Evolutionary conservation across 495 filamentous ascomycete species (phyloP).

Genomic region (Sporormia fimetaria): DNA sequence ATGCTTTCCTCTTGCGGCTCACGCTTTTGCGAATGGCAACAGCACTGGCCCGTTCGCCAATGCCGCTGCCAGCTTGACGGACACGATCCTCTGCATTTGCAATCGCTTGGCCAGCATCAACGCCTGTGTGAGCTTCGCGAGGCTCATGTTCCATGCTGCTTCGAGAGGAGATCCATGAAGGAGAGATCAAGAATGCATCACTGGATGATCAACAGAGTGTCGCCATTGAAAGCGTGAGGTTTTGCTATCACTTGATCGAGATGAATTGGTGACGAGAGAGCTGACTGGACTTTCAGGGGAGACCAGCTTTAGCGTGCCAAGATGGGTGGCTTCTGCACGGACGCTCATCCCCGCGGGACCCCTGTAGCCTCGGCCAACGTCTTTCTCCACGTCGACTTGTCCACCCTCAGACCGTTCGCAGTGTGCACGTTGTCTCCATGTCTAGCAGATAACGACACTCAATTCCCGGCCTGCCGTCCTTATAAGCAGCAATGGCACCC

Average conservation of each 20-base stretch:
- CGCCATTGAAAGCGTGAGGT: too few species aligned
- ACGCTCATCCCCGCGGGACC: too few species aligned
- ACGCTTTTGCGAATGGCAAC: slow-evolving; percentile 43
- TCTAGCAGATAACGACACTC: slow-evolving; percentile 4
- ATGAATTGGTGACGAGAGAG: too few species aligned
- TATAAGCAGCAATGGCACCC: slow-evolving; percentile 43
- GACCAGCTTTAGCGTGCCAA: too few species aligned
- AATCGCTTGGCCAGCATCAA: not conserved
- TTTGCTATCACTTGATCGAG: too few species aligned
- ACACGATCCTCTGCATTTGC: not conserved
- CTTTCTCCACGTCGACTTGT: too few species aligned
- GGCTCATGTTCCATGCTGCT: slow-evolving; percentile 28
- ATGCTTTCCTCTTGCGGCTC: slow-evolving; percentile 55
- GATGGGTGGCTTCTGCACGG: too few species aligned
- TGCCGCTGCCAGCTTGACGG: slow-evolving; percentile 13
- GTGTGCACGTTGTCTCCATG: not conserved
- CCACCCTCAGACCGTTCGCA: too few species aligned
- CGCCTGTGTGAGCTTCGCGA: slow-evolving; percentile 3
- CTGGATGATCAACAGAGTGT: too few species aligned
- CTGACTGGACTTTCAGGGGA: too few species aligned
- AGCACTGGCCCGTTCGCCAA: slow-evolving; percentile 42
- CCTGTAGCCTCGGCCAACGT: too few species aligned
- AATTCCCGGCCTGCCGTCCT: slow-evolving; percentile 10
- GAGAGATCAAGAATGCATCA: too few species aligned
- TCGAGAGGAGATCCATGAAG: slow-evolving; percentile 15